These are phyloP conservation scores for Fusarium sp. DNA, from an alignment of 2,329 filamentous ascomycete species.

Conservation along the genomic window DNA sequence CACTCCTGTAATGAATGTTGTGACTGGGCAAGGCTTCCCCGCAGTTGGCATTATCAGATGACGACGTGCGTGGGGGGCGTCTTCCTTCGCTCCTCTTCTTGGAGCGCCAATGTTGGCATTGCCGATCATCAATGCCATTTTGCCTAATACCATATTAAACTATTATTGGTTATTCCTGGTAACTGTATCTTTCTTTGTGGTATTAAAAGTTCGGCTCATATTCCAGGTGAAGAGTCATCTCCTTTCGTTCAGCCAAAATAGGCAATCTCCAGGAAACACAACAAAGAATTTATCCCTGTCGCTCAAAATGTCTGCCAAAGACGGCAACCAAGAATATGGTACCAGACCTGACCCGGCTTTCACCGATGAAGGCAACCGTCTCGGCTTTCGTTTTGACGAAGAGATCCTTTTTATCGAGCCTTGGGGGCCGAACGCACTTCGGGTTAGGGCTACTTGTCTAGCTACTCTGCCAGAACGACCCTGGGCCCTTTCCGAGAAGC, in stretches of 20 bases:
- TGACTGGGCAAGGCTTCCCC: not conserved
- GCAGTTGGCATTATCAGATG: not conserved
- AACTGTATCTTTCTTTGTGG: not conserved
- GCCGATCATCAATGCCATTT: constrained; percentile 13
- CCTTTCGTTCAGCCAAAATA: not conserved
- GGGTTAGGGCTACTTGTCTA: constrained; percentile 63
- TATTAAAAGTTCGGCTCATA: constrained; percentile 16
- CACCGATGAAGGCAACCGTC: constrained; percentile 39
- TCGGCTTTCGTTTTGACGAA: constrained; percentile 57
- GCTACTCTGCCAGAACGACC: constrained; percentile 54
- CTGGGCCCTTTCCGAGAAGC: constrained; percentile 56
- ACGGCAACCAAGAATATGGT: constrained; percentile 35
- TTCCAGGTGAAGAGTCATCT: not conserved
- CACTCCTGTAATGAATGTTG: not conserved
- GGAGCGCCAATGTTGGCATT: not conserved
- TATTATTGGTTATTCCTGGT: not conserved
- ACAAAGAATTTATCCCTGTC: not conserved
- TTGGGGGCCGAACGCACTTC: constrained; percentile 64
- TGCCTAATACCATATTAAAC: constrained; percentile 11
- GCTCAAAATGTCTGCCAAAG: constrained; percentile 5
- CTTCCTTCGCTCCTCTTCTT: not conserved
- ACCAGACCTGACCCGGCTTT: constrained; percentile 36
- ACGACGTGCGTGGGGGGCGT: not conserved
- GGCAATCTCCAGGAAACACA: not conserved
- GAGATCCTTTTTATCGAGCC: constrained; percentile 65